Conservation (phyloP, 352 stramenopile genomes). For the Pythium periplocum region DNA sequence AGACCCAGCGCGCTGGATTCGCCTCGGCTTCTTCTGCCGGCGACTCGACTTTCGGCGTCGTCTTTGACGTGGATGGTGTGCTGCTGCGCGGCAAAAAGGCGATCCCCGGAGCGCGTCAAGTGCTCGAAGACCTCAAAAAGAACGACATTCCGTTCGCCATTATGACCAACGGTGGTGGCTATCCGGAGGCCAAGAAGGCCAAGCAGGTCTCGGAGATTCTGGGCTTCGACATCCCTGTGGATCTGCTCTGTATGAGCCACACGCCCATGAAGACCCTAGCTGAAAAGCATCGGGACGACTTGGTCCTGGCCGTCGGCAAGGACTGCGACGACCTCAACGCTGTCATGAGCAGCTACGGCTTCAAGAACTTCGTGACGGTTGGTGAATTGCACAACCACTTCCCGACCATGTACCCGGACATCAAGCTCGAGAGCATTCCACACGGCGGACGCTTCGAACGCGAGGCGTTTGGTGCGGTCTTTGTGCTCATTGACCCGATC, state of each 20-base stretch:
- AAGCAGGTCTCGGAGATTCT: slow-evolving; percentile 65
- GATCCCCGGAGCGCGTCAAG: slow-evolving; percentile 59
- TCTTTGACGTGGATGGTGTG: slow-evolving; percentile 83
- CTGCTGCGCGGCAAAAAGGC: slow-evolving; percentile 68
- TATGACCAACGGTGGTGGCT: slow-evolving; percentile 86
- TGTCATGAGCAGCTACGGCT: slow-evolving; percentile 77
- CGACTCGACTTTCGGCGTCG: slow-evolving; percentile 66
- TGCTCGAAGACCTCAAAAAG: slow-evolving; percentile 59
- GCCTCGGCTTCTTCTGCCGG: neutral
- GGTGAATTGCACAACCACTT: slow-evolving; percentile 74
- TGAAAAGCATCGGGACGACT: slow-evolving; percentile 56
- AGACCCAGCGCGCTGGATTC: too few species aligned
- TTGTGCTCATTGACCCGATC: slow-evolving; percentile 75
- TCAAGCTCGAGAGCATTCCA: slow-evolving; percentile 39
- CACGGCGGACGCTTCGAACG: slow-evolving; percentile 48
- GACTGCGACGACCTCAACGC: slow-evolving; percentile 53
- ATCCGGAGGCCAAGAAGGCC: slow-evolving; percentile 72
- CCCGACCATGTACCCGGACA: slow-evolving; percentile 76
- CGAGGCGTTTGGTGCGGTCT: slow-evolving; percentile 55
- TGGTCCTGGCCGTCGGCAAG: slow-evolving; percentile 78
- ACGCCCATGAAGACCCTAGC: slow-evolving; percentile 74
- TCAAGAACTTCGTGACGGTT: slow-evolving; percentile 78
- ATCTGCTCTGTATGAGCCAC: slow-evolving; percentile 72
- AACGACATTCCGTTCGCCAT: slow-evolving; percentile 70
- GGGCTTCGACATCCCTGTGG: slow-evolving; percentile 39